Conservation (phyloP, 176 grass and related monocot species). For the Luzula sylvatica region DNA sequence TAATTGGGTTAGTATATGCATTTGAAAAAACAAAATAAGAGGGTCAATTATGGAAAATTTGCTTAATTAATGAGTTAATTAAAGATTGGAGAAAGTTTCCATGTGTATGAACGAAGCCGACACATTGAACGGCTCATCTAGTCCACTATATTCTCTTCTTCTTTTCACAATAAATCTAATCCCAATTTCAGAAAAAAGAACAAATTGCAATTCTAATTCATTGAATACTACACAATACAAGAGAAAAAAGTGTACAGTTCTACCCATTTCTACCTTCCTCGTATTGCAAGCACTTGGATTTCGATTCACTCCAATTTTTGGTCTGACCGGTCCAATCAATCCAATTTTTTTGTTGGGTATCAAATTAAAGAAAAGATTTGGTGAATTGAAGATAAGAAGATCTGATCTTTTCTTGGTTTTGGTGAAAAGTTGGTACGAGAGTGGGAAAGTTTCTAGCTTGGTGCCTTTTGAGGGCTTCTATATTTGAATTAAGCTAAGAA, state of each 20-base stretch:
- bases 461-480: constrained; percentile 7
- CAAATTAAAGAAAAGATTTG: constrained; percentile 7
- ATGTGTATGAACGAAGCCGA: constrained; percentile 19
- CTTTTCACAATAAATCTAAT: constrained; percentile 20
- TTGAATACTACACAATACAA: background rate
- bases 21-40: no score
- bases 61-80: background rate
- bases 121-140: constrained; percentile 22
- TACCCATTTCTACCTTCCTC: background rate
- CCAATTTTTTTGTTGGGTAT: background rate
- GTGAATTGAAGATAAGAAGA: constrained; percentile 5
- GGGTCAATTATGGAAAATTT: background rate
- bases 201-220: no score
- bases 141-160: constrained; percentile 10
- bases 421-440: constrained; percentile 4
- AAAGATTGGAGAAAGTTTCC: background rate
- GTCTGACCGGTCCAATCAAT: background rate
- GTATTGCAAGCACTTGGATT: background rate
- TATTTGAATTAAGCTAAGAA: constrained; percentile 14
- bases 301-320: background rate
- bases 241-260: background rate
- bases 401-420: background rate
- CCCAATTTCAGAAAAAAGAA: no score
- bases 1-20: no score
- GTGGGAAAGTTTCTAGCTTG: background rate